Evolutionary conservation across 73 alveolate species (phyloP).

Genomic region (Symbiodinium natans): DNA sequence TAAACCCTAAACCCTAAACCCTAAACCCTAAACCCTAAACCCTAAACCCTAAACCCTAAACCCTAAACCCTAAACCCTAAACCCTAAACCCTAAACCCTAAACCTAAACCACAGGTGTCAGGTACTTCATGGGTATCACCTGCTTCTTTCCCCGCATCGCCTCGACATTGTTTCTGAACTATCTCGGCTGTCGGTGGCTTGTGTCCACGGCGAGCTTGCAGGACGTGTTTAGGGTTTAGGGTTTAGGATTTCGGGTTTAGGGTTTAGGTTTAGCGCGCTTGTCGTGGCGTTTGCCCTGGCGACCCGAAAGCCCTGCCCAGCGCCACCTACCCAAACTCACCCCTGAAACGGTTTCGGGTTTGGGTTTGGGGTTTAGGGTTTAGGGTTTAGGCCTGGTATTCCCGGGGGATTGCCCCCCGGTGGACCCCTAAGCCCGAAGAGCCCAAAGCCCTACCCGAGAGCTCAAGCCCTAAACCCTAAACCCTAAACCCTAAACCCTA

Average conservation of each 20-base stretch:
- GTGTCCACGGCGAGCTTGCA: conserved; percentile 3
- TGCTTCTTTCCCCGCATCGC: background rate
- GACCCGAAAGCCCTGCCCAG: too few species aligned
- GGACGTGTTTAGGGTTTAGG: background rate
- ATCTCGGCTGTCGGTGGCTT: conserved; percentile 14
- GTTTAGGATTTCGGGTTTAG: background rate
- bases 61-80: background rate
- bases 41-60: background rate
- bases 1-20: background rate
- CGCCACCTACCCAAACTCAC: too few species aligned
- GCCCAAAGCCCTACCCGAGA: background rate
- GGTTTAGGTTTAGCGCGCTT: background rate
- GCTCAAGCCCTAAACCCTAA: background rate
- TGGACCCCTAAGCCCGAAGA: background rate
- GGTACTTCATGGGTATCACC: background rate
- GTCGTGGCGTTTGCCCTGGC: too few species aligned
- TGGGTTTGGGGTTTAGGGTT: background rate
- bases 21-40: background rate
- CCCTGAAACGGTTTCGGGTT: too few species aligned
- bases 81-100: background rate
- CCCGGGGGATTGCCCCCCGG: too few species aligned
- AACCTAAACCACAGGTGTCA: background rate
- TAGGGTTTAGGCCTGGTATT: background rate
- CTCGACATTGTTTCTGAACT: background rate
- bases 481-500: background rate